A percentile compares a stretch with the other conserved stretches of the same genome.
Conservation (phyloP, 148 eudicot genomes). For the Beta vulgaris region DNA sequence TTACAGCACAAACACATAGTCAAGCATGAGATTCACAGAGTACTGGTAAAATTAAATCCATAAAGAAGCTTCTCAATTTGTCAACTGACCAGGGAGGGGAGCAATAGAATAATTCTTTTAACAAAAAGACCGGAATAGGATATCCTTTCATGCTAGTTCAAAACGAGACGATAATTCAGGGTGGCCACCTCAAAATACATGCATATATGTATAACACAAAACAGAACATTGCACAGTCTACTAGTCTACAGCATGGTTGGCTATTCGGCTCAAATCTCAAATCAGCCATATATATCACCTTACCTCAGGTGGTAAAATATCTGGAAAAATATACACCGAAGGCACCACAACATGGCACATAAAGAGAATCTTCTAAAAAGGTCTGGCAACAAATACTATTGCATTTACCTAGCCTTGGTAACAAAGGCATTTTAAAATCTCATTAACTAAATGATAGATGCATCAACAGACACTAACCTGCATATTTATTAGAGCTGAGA, state of each 20-base stretch:
- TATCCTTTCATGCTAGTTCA: not conserved
- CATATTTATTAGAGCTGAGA: constrained; percentile 95
- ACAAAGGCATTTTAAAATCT: not conserved
- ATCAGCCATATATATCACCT: not conserved
- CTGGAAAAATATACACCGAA: not conserved
- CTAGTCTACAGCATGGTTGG: not conserved
- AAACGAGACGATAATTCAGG: not conserved
- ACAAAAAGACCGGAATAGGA: not conserved
- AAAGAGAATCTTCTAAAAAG: not conserved
- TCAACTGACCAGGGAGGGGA: not conserved
- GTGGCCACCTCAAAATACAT: no score
- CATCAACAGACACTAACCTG: constrained; percentile 48
- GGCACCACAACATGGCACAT: not conserved
- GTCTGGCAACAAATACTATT: not conserved
- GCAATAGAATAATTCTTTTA: not conserved
- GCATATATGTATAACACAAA: no score
- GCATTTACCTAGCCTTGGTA: not conserved
- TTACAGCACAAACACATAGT: not conserved
- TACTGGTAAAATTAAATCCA: not conserved
- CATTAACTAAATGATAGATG: not conserved
- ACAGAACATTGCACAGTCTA: not conserved
- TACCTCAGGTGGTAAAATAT: not conserved
- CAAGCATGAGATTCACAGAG: not conserved
- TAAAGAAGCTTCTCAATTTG: not conserved
- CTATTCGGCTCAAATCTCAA: not conserved